Percentiles rank a stretch among this genome's conserved stretches.
These are phyloP conservation scores for Colletotrichum truncatum DNA, from an alignment of 2,329 filamentous ascomycete genomes.

Conservation along the genomic window DNA sequence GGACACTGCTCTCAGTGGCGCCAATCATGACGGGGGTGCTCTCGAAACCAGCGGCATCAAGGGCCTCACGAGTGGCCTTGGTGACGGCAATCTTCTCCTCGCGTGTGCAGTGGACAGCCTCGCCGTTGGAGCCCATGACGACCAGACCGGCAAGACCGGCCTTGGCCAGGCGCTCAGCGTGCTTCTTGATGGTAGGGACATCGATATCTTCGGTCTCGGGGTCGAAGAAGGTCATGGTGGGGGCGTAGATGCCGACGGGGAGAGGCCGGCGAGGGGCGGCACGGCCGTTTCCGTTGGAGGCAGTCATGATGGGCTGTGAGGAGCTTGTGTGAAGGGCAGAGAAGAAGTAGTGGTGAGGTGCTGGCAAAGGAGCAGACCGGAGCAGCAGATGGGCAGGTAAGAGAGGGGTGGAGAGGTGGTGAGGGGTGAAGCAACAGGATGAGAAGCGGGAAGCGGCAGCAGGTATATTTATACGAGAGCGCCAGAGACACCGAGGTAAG, in stretches of 20 bases:
- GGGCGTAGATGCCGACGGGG: conserved; percentile 85
- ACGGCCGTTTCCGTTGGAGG: conserved; percentile 33
- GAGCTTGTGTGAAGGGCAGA: conserved; percentile 11
- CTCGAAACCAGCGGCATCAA: conserved; percentile 81
- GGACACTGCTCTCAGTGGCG: conserved; percentile 82
- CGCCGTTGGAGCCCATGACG: conserved; percentile 90
- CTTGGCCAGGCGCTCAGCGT: conserved; percentile 80
- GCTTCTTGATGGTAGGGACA: conserved; percentile 79
- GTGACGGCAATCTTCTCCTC: conserved; percentile 82
- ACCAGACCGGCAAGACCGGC: conserved; percentile 85
- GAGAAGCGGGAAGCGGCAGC: conserved; percentile 3
- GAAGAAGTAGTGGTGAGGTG: conserved; percentile 16
- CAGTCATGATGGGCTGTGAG: conserved; percentile 29
- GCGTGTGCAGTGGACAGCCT: conserved; percentile 84
- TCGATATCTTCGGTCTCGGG: conserved; percentile 86
- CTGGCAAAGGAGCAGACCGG: not conserved
- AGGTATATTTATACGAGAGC: conserved; percentile 42
- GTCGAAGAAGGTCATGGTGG: conserved; percentile 92
- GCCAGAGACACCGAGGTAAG: conserved; percentile 27
- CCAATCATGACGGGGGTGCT: conserved; percentile 84
- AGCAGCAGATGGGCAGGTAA: conserved; percentile 12
- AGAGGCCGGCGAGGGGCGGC: conserved; percentile 62
- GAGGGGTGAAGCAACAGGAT: conserved; percentile 1
- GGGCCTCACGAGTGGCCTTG: conserved; percentile 79
- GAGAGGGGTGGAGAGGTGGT: conserved; percentile 30